Evolutionary conservation across 108 stramenopile genomes (phyloP), one percentile per base, ranked within the genome.

Genomic region (Seminavis robusta): DNA sequence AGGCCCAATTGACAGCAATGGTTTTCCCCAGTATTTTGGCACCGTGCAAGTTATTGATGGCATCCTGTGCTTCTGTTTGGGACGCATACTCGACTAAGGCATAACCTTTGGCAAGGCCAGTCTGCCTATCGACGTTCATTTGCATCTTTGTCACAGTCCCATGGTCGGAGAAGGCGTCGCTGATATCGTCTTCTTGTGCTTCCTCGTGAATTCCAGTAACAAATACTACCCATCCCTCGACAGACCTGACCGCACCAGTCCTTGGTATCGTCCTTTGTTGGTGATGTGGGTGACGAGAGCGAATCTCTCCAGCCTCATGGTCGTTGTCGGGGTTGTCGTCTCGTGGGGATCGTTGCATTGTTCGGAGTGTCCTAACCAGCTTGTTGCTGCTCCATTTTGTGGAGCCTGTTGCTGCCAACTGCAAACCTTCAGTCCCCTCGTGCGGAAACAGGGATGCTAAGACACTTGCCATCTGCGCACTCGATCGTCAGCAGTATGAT

Each of bases 191-290:
- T 26, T 89, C 83, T 56, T 65, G 67, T 8, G 81, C 79, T 57
- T 84, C 87, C 52, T 83, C 80, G 46, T 90, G 78, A 37, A 84
- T 48, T 20, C 76, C 76, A 0, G 77, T 73, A 1, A 84, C 81
- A 53, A 90, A 82, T 1, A 83, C 56, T 25, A 80, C 63, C 88
- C 88, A 90, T 11, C 88, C 88, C 33, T 90, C 81, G 15, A 81
- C 73, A 30, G 73, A 69, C 46, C 45, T 65, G 23, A 61, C 40
- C n/a, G 80, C 73, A 16, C 80, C 76, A 29, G 50, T n/a, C 5
- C 5, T 40, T 40, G 39, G 3, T 40, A 19, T 40, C 4, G 16
- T 40, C 5, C 4, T 40, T 40, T 40, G 39, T 36, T 13, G 34
- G 8, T 36, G 34, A 36, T 13, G 34, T 36, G n/a, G n/a, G n/a